Evolutionary conservation across 73 alveolate genomes (phyloP).

Genomic region (Breviolum minutum): DNA sequence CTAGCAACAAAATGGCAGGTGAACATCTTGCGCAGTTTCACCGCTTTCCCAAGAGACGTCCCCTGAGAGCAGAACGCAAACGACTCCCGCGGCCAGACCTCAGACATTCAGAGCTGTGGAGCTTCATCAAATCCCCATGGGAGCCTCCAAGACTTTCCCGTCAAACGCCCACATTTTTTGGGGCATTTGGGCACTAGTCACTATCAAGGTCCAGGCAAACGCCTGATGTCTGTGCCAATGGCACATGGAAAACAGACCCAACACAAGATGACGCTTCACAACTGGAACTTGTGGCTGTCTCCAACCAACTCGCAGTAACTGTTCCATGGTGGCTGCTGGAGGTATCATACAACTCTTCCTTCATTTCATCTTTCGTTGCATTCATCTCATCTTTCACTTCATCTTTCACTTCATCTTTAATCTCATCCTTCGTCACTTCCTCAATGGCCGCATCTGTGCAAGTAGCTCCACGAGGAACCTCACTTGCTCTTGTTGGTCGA

Average conservation of each 20-base stretch:
- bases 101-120: neutral
- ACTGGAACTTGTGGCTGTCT: neutral
- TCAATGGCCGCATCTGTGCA: conserved; percentile 2
- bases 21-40: neutral
- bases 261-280: neutral
- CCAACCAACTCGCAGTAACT: conserved; percentile 39
- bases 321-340: neutral
- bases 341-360: conserved; percentile 14
- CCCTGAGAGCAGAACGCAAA: neutral
- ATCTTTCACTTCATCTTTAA: conserved; percentile 28
- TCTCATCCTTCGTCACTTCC: conserved; percentile 11
- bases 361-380: conserved; percentile 36
- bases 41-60: neutral
- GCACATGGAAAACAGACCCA: neutral
- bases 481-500: neutral
- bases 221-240: neutral
- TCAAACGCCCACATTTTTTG: no score
- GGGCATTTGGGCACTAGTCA: neutral
- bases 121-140: neutral
- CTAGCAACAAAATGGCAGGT: neutral
- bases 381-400: conserved; percentile 57
- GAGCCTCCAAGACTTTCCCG: neutral
- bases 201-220: conserved; percentile 50
- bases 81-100: conserved; percentile 31
- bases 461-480: neutral